These are phyloP conservation scores for Acacia concinna DNA, from an alignment of 331 rosid genomes.

Conservation along the genomic window DNA sequence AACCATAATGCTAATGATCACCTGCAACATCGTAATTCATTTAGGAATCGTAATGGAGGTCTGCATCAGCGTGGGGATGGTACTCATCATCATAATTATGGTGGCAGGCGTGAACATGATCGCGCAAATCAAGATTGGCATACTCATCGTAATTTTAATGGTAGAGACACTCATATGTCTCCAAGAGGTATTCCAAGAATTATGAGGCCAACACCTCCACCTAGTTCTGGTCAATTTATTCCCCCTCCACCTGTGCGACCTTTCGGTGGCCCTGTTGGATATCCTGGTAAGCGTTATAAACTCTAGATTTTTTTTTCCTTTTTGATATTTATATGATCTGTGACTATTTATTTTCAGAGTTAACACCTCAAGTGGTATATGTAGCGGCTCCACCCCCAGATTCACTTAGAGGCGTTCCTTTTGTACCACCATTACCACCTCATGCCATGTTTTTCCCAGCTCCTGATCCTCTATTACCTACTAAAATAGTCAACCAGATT, in stretches of 20 bases:
- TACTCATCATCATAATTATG: conserved; percentile 54
- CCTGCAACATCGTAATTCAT: conserved; percentile 54
- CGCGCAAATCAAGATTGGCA: conserved; percentile 72
- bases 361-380: conserved; percentile 51
- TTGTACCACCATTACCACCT: conserved; percentile 42
- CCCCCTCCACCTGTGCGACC: conserved; percentile 43
- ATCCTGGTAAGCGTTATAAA: conserved; percentile 46
- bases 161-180: conserved; percentile 60
- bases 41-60: conserved; percentile 55
- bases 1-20: conserved; percentile 54
- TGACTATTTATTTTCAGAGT: conserved; percentile 42
- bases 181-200: conserved; percentile 46
- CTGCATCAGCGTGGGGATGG: conserved; percentile 68
- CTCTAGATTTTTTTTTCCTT: background rate
- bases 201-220: conserved; percentile 45
- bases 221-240: conserved; percentile 37
- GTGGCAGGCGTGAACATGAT: conserved; percentile 65
- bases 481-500: conserved; percentile 70
- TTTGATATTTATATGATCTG: conserved; percentile 21
- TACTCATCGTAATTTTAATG: conserved; percentile 47
- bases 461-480: conserved; percentile 53
- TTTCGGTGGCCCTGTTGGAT: conserved; percentile 46
- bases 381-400: conserved; percentile 42
- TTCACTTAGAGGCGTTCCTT: conserved; percentile 44
- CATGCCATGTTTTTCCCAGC: conserved; percentile 37